These are phyloP conservation scores for Colletotrichum brevisporum DNA, from an alignment of 2,329 filamentous ascomycete genomes.

Conservation along the genomic window DNA sequence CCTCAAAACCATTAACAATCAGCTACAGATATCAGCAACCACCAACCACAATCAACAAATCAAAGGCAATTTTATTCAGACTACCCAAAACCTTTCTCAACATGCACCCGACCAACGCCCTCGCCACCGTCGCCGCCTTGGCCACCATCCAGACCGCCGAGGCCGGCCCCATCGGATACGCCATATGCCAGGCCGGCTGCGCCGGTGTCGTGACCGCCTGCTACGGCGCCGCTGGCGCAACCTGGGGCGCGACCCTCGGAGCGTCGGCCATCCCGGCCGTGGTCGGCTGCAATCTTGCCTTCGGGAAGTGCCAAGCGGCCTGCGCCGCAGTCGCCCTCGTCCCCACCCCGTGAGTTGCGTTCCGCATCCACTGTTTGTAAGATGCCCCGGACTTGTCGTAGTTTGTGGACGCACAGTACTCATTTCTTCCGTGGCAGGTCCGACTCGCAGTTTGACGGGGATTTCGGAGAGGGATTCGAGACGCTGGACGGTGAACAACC, in stretches of 20 bases:
- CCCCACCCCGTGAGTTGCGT: background rate
- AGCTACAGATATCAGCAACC: too few species aligned
- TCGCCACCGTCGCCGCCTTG: background rate
- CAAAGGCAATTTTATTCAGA: too few species aligned
- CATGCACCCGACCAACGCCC: background rate
- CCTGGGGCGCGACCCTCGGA: slow-evolving; percentile 56
- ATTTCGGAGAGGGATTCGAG: too few species aligned
- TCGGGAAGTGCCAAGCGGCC: slow-evolving; percentile 45
- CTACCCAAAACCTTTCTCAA: too few species aligned
- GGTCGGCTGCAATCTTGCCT: slow-evolving; percentile 58
- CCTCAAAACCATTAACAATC: too few species aligned
- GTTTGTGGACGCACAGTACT: too few species aligned
- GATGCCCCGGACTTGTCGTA: background rate
- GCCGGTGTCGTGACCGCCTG: slow-evolving; percentile 58
- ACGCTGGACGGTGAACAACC: too few species aligned
- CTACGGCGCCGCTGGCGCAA: slow-evolving; percentile 58
- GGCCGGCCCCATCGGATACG: background rate
- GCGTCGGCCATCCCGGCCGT: slow-evolving; percentile 54
- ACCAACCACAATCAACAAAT: too few species aligned
- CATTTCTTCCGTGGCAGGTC: too few species aligned
- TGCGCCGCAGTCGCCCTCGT: background rate
- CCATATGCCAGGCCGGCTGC: slow-evolving; percentile 59
- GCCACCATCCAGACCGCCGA: background rate
- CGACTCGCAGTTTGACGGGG: too few species aligned
- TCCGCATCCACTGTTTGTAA: background rate